A percentile compares a stretch with the other conserved stretches of the same genome.
These are phyloP conservation scores for Pythium dissotocum DNA, from an alignment of 352 stramenopile genomes.

Conservation along the genomic window DNA sequence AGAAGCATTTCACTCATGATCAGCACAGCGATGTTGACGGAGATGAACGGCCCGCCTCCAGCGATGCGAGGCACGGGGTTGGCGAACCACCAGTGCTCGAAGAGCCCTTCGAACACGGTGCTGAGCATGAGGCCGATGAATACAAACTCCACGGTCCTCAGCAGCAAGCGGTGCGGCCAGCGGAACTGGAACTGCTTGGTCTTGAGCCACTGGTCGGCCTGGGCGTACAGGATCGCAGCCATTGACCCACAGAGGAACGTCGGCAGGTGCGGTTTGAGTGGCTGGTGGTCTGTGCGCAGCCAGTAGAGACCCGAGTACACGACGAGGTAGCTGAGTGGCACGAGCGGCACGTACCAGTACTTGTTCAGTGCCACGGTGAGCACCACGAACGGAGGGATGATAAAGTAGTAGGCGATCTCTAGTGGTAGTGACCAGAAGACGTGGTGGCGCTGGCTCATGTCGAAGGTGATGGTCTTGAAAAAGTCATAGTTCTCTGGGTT, in stretches of 20 bases:
- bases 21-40: slow-evolving; percentile 24
- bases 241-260: slow-evolving; percentile 42
- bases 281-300: slow-evolving; percentile 27
- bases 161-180: slow-evolving; percentile 11
- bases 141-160: slow-evolving; percentile 25
- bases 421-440: slow-evolving; percentile 29
- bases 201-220: slow-evolving; percentile 23
- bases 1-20: slow-evolving; percentile 44
- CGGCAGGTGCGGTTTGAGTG: slow-evolving; percentile 32
- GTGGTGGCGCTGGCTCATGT: slow-evolving; percentile 11
- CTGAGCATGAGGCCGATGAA: slow-evolving; percentile 30
- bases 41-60: slow-evolving; percentile 28
- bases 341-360: slow-evolving; percentile 15
- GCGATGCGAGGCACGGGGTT: slow-evolving; percentile 22
- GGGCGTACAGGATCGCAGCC: slow-evolving; percentile 31
- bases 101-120: slow-evolving; percentile 19
- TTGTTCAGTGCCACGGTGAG: slow-evolving; percentile 10
- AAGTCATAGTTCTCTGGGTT: slow-evolving; percentile 6
- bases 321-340: slow-evolving; percentile 25
- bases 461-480: slow-evolving; percentile 6
- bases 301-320: slow-evolving; percentile 26
- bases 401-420: slow-evolving; percentile 47
- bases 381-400: slow-evolving; percentile 35
- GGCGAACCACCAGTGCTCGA: slow-evolving; percentile 35
- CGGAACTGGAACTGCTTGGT: slow-evolving; percentile 14